A percentile compares a stretch with the other conserved stretches of the same genome.
These are phyloP conservation scores for Jamesozyma gamospora DNA, from an alignment of 805 yeast genomes.

Conservation along the genomic window DNA sequence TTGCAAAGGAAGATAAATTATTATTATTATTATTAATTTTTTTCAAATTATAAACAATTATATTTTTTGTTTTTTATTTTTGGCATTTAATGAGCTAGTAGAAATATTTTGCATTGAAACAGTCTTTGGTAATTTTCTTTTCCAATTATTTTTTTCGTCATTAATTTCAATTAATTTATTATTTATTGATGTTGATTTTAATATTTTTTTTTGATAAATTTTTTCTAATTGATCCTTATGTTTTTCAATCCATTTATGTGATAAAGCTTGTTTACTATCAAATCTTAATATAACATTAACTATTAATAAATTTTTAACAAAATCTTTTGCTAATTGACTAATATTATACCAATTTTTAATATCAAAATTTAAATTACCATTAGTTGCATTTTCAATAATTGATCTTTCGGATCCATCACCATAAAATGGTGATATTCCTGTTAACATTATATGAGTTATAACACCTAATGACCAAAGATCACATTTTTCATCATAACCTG, in stretches of 20 bases:
- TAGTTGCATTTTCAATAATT: constrained; percentile 35
- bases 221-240: constrained; percentile 30
- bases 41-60: too few relatives aligned
- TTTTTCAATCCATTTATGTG: constrained; percentile 39
- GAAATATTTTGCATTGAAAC: constrained; percentile 5
- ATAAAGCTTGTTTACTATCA: constrained; percentile 32
- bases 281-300: constrained; percentile 33
- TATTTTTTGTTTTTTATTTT: constrained; percentile 7
- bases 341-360: constrained; percentile 35
- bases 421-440: constrained; percentile 58
- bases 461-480: constrained; percentile 67
- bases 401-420: constrained; percentile 34
- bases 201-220: constrained; percentile 30
- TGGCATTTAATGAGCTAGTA: constrained; percentile 1
- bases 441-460: constrained; percentile 45
- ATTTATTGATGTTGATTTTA: constrained; percentile 1
- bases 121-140: constrained; percentile 20
- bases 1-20: too few relatives aligned
- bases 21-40: too few relatives aligned
- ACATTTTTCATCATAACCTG: constrained; percentile 46
- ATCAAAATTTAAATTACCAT: constrained; percentile 33
- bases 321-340: constrained; percentile 35
- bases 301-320: constrained; percentile 34
- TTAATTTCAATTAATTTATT: too few relatives aligned
- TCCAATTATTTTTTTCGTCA: constrained; percentile 12